Evolutionary conservation across 768 basidiomycete genomes (phyloP), one percentile per base, ranked within the genome.

Genomic region (Boletus subcaerulescens): DNA sequence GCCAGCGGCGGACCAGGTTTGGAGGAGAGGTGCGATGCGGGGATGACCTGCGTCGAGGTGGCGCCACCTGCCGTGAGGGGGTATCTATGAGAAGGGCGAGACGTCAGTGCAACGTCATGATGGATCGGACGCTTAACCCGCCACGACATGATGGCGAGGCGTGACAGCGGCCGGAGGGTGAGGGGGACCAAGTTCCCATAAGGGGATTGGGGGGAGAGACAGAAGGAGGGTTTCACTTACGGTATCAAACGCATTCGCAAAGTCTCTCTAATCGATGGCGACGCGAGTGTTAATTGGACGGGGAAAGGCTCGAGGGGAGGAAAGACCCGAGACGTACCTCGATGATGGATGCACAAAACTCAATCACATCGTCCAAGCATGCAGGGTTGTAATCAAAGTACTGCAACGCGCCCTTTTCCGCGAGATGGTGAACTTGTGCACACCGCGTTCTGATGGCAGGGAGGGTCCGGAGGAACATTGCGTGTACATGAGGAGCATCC

Each of bases 361-460:
- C 78, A 12, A 86, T 83, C 7, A 89, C 91, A 31, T 77, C 77
- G 12, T 59, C 69, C 69, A 95, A 86, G 56, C 84, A 86, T 61
- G 86, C 85, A 26, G 89, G 85, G 67, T 92, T 80, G 68, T 94
- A 92, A 22, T 86, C 83, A 66, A 96, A 96, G 71, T 91, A 94
- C 61, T 93, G 75, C 12, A 97, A 80, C 63, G 87, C 82, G 48
- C 84, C 87, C 58, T 80, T 66, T 68, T 82, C 74, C 13, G 91
- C 94, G 18, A 96, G 84, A 29, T 84, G 80, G 69, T 89, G 84
- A 33, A 98, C 92, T 40, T 80, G 80, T 12, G 72, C 67, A 70
- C 93, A 98, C 41, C 92, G 81, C 62, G 94, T 87, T 44, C 96
- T 83, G 62, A 98, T 93, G n/a, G 93, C 83, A 15, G 91, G 89